These are phyloP conservation scores for Mimosa pudica DNA, from an alignment of 306 rosid species.

Conservation along the genomic window DNA sequence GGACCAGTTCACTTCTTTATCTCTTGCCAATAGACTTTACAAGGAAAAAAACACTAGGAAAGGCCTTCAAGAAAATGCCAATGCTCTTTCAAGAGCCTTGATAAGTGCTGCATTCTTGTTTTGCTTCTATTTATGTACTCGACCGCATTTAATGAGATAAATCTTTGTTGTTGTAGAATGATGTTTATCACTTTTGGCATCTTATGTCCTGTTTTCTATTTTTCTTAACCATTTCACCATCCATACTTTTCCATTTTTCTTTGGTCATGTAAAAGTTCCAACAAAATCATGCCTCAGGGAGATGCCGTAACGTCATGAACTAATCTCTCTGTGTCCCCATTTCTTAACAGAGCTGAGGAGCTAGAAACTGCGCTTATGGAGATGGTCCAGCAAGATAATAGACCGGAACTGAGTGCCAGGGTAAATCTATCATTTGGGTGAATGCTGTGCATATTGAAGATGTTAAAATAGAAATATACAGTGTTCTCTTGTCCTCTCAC, in stretches of 20 bases:
- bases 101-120: conserved; percentile 7
- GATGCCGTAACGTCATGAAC: conserved; percentile 13
- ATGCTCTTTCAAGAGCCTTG: conserved; percentile 14
- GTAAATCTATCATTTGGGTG: conserved; percentile 52
- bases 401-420: conserved; percentile 77
- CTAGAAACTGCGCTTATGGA: conserved; percentile 94
- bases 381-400: conserved; percentile 81
- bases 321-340: conserved; percentile 37
- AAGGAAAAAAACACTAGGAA: conserved; percentile 11
- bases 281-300: conserved; percentile 20
- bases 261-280: conserved; percentile 33
- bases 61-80: conserved; percentile 30
- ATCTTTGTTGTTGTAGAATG: not conserved
- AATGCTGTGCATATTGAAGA: conserved; percentile 28
- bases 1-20: conserved; percentile 26
- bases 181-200: conserved; percentile 20
- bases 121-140: not conserved
- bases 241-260: conserved; percentile 18
- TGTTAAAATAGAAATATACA: conserved; percentile 28
- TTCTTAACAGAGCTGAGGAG: conserved; percentile 81
- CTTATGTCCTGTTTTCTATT: conserved; percentile 26
- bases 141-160: too few species aligned
- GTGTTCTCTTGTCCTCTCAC: conserved; percentile 1
- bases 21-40: conserved; percentile 23
- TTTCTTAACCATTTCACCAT: not conserved